A percentile compares a stretch with the other conserved stretches of the same genome.
phyloP scores from a whole-genome alignment of 2,329 filamentous ascomycete species.

The Cladosporium sp. region DNA sequence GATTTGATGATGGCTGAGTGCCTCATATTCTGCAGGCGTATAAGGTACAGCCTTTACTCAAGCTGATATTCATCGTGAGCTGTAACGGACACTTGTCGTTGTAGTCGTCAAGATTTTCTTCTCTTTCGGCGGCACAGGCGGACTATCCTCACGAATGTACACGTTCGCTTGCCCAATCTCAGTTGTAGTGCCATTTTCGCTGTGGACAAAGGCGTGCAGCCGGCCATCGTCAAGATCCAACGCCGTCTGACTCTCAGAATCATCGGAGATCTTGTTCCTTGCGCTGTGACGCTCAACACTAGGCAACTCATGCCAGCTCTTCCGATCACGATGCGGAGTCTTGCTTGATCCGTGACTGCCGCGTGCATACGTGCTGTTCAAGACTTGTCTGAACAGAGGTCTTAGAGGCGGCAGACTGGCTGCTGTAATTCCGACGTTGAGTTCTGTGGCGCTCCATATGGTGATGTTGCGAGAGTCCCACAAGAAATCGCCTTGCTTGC shows the following conservation, averaged over 20 bases:
- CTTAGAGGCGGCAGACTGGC: conserved; percentile 17
- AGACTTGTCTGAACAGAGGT: conserved; percentile 15
- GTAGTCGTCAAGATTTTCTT: not conserved
- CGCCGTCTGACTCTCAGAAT: not conserved
- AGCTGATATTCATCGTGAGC: not conserved
- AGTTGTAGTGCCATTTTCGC: not conserved
- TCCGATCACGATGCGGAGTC: not conserved
- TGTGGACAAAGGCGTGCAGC: not conserved
- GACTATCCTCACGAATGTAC: not conserved
- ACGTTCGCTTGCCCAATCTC: not conserved
- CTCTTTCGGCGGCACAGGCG: not conserved
- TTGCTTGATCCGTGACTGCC: not conserved
- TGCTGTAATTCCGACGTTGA: conserved; percentile 25
- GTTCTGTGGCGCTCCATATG: conserved; percentile 16
- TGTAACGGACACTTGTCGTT: not conserved
- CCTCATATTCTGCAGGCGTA: no score
- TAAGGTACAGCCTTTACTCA: no score
- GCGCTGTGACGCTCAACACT: not conserved
- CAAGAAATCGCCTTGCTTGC: conserved; percentile 1
- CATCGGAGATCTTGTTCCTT: not conserved
- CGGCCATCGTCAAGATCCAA: not conserved
- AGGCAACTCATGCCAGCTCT: not conserved
- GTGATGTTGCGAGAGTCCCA: conserved; percentile 2
- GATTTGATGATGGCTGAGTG: no score
- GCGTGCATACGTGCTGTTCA: not conserved